Evolutionary conservation across 345 rosid species (phyloP), one percentile per base, ranked within the genome.

Genomic region (Cardamine resedifolia): DNA sequence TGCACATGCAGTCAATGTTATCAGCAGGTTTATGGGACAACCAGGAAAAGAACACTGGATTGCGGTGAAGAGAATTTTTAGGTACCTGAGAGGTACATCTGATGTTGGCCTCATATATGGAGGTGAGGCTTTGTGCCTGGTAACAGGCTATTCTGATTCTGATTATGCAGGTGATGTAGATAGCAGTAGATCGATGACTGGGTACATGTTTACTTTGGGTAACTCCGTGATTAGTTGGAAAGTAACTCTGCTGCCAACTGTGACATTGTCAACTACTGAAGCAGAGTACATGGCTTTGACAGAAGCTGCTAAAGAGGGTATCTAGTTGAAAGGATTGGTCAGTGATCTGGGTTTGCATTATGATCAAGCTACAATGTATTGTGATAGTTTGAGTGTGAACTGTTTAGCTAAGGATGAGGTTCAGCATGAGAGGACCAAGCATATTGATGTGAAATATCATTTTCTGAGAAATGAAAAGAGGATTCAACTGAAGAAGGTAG

Each of bases 391-490:
- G 14, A 39, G 14, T 61, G 49, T 16, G 7, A 61, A 24, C 3
- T 8, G 33, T 8, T 61, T 61, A 41, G 33, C 66, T 2, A 61
- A 24, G 11, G 48, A 38, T 38, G 33, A 60, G 2, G 48, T 60
- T 4, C 49, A 61, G 24, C 51, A 61, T 43, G 51, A 16, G 2
- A 61, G 50, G 5, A 61, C 66, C 7, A 60, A 60, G 2, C 33
- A 61, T 59, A 58, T 58, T 34, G 64, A 36, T 33, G 43, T 58
- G n/a, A 38, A 10, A 23, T 60, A 60, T 39, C 52, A 61, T 15
- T n/a, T 61, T 7, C 5, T 44, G 39, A 44, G 39, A 44, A 9
- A 1, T 44, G 52, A 27, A 2, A 63, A 63, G 52, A 16, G n/a
- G 67, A 63, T 43, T 9, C 15, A 21, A 21, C 20, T 43, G 60